These are phyloP conservation scores for Esteya vermicola DNA, from an alignment of 2,329 filamentous ascomycete species.

Conservation along the genomic window DNA sequence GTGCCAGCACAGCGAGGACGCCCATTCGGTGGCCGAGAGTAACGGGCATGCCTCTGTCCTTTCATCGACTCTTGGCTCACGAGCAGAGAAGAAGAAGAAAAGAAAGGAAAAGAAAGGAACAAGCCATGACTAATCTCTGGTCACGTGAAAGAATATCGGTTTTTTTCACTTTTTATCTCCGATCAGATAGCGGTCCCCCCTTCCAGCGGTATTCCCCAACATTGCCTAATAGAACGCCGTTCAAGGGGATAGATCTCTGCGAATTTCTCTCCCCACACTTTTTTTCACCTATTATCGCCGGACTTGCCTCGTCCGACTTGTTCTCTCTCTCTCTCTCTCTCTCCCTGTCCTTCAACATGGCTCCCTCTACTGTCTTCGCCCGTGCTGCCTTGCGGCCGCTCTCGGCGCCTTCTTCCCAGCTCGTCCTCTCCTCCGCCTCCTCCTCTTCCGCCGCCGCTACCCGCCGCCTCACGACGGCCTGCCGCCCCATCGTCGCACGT, in stretches of 20 bases:
- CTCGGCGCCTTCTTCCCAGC: conserved; percentile 34
- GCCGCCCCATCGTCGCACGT: neutral
- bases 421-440: conserved; percentile 14
- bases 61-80: neutral
- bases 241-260: too few species aligned
- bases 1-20: too few species aligned
- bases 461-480: conserved; percentile 8
- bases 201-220: too few species aligned
- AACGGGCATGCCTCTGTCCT: too few species aligned
- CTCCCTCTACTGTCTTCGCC: conserved; percentile 33
- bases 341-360: conserved; percentile 17
- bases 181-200: too few species aligned
- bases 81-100: neutral
- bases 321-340: neutral
- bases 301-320: neutral
- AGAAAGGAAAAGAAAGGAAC: neutral
- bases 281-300: too few species aligned
- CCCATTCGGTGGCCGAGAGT: too few species aligned
- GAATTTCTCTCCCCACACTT: too few species aligned
- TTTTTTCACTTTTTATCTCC: too few species aligned
- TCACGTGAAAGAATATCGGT: too few species aligned
- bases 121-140: too few species aligned
- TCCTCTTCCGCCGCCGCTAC: conserved; percentile 10
- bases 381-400: conserved; percentile 40
- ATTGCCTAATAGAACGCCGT: too few species aligned